Conservation (phyloP, 345 rosid genomes). For the Eucalyptus brandiana region DNA sequence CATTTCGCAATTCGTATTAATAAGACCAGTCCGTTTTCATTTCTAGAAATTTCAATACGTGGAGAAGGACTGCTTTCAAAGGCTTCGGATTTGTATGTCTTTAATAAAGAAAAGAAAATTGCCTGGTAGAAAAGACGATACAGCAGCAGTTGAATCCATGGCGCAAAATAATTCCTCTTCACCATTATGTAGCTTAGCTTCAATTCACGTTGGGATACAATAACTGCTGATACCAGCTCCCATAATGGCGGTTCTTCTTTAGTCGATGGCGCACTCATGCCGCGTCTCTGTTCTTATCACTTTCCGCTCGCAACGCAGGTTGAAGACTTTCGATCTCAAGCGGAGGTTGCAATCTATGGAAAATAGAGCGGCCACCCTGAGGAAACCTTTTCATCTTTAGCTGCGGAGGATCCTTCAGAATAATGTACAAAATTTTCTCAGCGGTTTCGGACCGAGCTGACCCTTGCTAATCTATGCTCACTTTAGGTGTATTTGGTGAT, state of each 20-base stretch:
- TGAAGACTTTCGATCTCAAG: slow-evolving; percentile 91
- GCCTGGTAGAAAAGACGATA: not conserved
- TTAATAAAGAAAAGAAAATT: not conserved
- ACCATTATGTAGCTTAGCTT: not conserved
- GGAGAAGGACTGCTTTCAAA: not conserved
- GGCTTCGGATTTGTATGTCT: not conserved
- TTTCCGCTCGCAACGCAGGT: slow-evolving; percentile 28
- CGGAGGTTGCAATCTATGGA: slow-evolving; percentile 83
- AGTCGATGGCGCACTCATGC: not conserved
- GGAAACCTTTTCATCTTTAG: slow-evolving; percentile 56
- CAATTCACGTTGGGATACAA: not conserved
- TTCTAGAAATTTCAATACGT: not conserved
- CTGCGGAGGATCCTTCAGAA: too few species aligned
- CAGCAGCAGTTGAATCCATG: too few species aligned
- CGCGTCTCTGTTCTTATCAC: not conserved
- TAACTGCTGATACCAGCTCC: not conserved
- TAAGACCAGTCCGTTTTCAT: not conserved
- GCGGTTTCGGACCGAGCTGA: too few species aligned
- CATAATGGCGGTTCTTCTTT: not conserved
- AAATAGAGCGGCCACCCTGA: slow-evolving; percentile 68
- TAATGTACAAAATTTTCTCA: too few species aligned
- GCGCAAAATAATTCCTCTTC: not conserved
- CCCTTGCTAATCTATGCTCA: not conserved
- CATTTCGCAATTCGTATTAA: not conserved
- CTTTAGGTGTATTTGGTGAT: not conserved